Conservation (phyloP, 768 basidiomycete genomes). For the Austroboletus festivus region DNA sequence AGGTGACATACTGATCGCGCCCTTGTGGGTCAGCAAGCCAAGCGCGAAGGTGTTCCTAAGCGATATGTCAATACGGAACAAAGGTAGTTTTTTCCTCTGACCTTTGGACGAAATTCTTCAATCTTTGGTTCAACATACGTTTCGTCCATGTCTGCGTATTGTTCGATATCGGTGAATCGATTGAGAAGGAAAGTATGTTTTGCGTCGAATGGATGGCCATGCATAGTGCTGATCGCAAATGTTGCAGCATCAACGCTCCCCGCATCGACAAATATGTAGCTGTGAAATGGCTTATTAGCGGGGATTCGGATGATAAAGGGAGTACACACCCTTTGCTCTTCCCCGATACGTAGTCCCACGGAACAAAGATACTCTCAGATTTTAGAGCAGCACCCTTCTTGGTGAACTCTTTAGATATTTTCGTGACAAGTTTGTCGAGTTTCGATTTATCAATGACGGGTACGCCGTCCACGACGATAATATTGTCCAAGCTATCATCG, state of each 20-base stretch:
- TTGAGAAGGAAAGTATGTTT: slow-evolving; percentile 84
- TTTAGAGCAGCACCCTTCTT: slow-evolving; percentile 77
- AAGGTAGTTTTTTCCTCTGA: slow-evolving; percentile 26
- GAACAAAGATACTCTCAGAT: slow-evolving; percentile 76
- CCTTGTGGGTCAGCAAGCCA: slow-evolving; percentile 93
- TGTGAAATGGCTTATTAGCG: slow-evolving; percentile 28
- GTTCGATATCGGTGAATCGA: slow-evolving; percentile 87
- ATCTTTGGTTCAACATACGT: slow-evolving; percentile 70
- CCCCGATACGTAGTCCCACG: slow-evolving; percentile 78
- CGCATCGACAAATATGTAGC: slow-evolving; percentile 82
- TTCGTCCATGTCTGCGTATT: slow-evolving; percentile 73
- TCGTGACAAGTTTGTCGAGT: slow-evolving; percentile 74
- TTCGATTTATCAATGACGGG: slow-evolving; percentile 87
- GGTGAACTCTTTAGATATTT: slow-evolving; percentile 80
- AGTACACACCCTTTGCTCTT: slow-evolving; percentile 86
- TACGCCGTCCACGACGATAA: slow-evolving; percentile 88
- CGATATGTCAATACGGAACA: slow-evolving; percentile 5
- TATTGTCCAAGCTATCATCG: slow-evolving; percentile 86
- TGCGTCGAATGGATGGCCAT: slow-evolving; percentile 82
- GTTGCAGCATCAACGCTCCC: slow-evolving; percentile 67
- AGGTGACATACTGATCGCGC: slow-evolving; percentile 94
- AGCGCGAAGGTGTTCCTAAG: slow-evolving; percentile 88
- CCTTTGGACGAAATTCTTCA: slow-evolving; percentile 75
- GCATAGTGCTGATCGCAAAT: slow-evolving; percentile 61
- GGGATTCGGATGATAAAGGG: background rate